Conservation (phyloP, 768 basidiomycete species). For the Astraeus odoratus region DNA sequence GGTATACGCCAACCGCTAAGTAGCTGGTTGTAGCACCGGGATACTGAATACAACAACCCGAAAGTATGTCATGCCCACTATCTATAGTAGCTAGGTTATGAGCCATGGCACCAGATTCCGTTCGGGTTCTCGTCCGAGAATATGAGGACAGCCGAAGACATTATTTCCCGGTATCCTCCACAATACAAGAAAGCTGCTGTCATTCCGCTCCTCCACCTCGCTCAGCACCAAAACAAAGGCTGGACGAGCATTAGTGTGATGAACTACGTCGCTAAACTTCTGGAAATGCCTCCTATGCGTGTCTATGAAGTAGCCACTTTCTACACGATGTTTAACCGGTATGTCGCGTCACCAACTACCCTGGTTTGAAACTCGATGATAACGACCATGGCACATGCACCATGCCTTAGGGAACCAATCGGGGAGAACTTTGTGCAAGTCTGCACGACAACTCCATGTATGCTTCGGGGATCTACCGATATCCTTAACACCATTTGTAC, state of each 20-base stretch:
- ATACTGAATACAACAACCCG: constrained; percentile 92
- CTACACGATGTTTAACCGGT: constrained; percentile 99
- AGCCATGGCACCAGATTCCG: constrained; percentile 53
- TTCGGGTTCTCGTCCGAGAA: constrained; percentile 84
- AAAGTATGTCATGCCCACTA: constrained; percentile 40
- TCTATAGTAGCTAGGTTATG: background rate
- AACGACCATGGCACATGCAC: too few relatives aligned
- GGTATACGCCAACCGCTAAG: constrained; percentile 9
- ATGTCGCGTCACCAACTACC: constrained; percentile 17
- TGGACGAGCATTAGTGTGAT: constrained; percentile 99
- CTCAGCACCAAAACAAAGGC: constrained; percentile 95
- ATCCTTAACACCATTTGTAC: constrained; percentile 80
- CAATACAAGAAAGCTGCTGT: constrained; percentile 99
- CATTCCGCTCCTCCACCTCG: constrained; percentile 93
- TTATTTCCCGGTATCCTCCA: constrained; percentile 89
- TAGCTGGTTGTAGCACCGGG: constrained; percentile 66
- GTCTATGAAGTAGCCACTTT: constrained; percentile 99
- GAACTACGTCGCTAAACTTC: constrained; percentile 93
- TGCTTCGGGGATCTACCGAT: constrained; percentile 86
- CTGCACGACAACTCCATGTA: constrained; percentile 98
- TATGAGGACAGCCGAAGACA: constrained; percentile 76
- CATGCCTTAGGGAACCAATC: constrained; percentile 72
- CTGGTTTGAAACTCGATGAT: background rate
- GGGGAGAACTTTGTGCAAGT: constrained; percentile 94
- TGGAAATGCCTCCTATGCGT: constrained; percentile 96